These are phyloP conservation scores for Nemania sp. DNA, from an alignment of 2,329 filamentous ascomycete species.

Conservation along the genomic window DNA sequence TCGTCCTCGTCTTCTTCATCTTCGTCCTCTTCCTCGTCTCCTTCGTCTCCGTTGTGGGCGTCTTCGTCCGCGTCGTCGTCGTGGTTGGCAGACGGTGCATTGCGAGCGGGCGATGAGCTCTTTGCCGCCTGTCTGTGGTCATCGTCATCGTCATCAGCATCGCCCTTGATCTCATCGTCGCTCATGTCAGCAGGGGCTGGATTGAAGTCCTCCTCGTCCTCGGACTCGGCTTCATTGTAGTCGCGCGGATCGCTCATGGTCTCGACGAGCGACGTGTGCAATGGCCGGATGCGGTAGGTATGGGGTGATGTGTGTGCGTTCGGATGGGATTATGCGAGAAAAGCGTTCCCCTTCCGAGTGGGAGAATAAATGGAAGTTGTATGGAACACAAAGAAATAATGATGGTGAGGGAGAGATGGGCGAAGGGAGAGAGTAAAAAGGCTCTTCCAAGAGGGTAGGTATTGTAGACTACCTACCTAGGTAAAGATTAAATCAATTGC, in stretches of 20 bases:
- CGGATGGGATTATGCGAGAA: not conserved
- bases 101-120: conserved; percentile 43
- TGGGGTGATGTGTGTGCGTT: not conserved
- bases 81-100: conserved; percentile 54
- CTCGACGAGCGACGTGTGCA: conserved; percentile 33
- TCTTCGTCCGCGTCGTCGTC: conserved; percentile 62
- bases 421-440: not conserved
- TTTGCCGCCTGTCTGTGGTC: conserved; percentile 43
- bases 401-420: conserved; percentile 4
- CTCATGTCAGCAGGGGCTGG: conserved; percentile 79
- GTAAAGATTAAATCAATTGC: not conserved
- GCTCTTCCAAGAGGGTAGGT: conserved; percentile 9
- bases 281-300: no score
- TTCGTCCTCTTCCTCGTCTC: conserved; percentile 71
- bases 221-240: conserved; percentile 67
- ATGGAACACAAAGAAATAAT: conserved; percentile 8
- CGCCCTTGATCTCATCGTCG: conserved; percentile 71
- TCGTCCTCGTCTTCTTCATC: conserved; percentile 73
- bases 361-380: not conserved
- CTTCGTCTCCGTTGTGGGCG: conserved; percentile 60
- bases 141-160: conserved; percentile 51
- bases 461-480: no score
- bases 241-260: conserved; percentile 63
- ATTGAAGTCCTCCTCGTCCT: conserved; percentile 91
- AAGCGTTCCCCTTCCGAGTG: not conserved